Conservation (phyloP, 352 stramenopile species). For the Globisporangium echinulatum region DNA sequence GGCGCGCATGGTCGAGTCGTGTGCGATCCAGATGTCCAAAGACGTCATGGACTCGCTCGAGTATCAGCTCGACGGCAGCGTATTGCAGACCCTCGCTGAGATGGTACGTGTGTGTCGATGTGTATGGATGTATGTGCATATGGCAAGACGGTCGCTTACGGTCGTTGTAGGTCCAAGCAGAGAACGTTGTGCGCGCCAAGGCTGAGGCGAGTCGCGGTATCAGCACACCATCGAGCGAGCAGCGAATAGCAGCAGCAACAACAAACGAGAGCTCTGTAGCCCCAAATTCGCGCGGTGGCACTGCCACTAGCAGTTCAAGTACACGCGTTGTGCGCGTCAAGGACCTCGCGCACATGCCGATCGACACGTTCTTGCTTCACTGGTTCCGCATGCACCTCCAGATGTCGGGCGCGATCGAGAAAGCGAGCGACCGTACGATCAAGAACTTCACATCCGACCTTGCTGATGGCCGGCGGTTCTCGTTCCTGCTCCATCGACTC, state of each 20-base stretch:
- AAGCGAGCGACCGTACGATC: constrained; percentile 56
- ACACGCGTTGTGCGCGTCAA: constrained; percentile 40
- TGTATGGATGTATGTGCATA: too few species aligned
- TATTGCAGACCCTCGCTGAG: constrained; percentile 50
- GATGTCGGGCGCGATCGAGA: constrained; percentile 49
- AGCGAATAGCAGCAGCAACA: background rate
- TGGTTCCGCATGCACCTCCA: constrained; percentile 79
- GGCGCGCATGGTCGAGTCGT: constrained; percentile 79
- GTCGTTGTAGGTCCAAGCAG: constrained; percentile 32
- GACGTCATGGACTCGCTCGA: constrained; percentile 79
- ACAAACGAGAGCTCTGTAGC: background rate
- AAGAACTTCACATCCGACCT: constrained; percentile 80
- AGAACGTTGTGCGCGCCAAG: constrained; percentile 54
- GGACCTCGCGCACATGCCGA: constrained; percentile 60
- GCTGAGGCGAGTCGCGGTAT: constrained; percentile 12
- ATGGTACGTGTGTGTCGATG: constrained; percentile 24
- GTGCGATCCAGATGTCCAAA: constrained; percentile 79
- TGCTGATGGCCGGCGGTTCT: constrained; percentile 52
- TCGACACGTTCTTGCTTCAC: constrained; percentile 64
- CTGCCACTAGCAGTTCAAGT: constrained; percentile 10
- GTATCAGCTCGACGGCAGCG: constrained; percentile 60
- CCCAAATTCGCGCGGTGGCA: constrained; percentile 3
- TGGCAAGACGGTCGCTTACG: too few species aligned
- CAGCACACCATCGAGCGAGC: background rate
- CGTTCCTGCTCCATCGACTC: constrained; percentile 65